Conservation (phyloP, 2,329 filamentous ascomycete genomes). For the Hortaea sp. region DNA sequence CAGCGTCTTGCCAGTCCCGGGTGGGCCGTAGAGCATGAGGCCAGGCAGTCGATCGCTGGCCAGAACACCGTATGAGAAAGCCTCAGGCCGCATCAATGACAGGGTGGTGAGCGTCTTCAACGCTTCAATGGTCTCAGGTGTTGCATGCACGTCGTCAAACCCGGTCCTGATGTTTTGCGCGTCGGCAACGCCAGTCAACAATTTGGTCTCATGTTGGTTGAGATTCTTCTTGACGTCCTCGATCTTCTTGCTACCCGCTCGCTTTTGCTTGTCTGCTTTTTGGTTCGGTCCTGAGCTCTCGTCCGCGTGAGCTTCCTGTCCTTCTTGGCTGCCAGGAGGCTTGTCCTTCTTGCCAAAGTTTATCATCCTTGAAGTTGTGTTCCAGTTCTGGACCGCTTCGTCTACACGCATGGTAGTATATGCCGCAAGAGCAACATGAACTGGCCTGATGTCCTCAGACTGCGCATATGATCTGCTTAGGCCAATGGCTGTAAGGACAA, state of each 20-base stretch:
- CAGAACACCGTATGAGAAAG: slow-evolving; percentile 91
- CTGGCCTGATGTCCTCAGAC: slow-evolving; percentile 19
- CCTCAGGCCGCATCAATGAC: slow-evolving; percentile 77
- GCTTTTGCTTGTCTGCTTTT: not conserved
- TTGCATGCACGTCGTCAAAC: slow-evolving; percentile 77
- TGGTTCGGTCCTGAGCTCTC: slow-evolving; percentile 1
- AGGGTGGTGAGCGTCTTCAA: slow-evolving; percentile 82
- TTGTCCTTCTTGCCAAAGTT: slow-evolving; percentile 3
- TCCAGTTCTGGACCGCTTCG: slow-evolving; percentile 8
- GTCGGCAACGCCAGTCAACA: slow-evolving; percentile 74
- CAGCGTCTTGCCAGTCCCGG: slow-evolving; percentile 81
- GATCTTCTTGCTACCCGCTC: slow-evolving; percentile 19
- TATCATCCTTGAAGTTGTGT: slow-evolving; percentile 6
- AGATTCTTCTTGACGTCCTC: slow-evolving; percentile 46
- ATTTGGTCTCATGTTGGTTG: slow-evolving; percentile 70
- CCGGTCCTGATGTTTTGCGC: slow-evolving; percentile 73
- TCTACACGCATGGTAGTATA: slow-evolving; percentile 10
- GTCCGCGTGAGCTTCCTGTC: not conserved
- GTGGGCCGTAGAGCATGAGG: slow-evolving; percentile 89
- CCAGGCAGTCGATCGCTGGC: slow-evolving; percentile 86
- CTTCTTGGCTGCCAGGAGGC: not conserved
- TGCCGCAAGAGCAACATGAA: slow-evolving; percentile 27
- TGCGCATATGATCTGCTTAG: slow-evolving; percentile 30
- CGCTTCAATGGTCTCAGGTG: slow-evolving; percentile 72
- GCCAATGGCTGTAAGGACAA: slow-evolving; percentile 46